Conservation (phyloP, 2,329 filamentous ascomycete genomes). For the Myrmaecium sp. region DNA sequence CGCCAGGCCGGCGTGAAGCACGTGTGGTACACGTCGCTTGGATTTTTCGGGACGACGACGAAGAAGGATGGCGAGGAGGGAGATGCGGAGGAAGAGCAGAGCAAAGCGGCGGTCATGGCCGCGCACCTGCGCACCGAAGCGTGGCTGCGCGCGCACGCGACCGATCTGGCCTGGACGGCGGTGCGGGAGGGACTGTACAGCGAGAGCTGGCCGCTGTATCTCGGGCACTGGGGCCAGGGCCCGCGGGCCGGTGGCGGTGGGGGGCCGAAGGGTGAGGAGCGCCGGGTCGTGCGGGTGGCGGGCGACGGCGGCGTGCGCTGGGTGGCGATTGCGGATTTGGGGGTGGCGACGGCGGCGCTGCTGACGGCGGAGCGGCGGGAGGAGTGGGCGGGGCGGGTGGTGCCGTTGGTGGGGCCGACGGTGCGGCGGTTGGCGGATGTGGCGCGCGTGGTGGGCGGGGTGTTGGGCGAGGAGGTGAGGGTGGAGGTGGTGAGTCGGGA, state of each 20-base stretch:
- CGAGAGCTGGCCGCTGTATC: conserved; percentile 31
- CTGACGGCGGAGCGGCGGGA: conserved; percentile 14
- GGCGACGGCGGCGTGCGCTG: conserved; percentile 27
- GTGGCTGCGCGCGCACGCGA: conserved; percentile 16
- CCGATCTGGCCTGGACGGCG: conserved; percentile 17
- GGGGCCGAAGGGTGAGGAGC: conserved; percentile 15
- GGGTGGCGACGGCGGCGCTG: conserved; percentile 24
- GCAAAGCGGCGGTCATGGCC: conserved; percentile 26
- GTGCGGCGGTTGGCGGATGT: conserved; percentile 14
- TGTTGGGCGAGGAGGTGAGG: conserved; percentile 13
- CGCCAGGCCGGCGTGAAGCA: conserved; percentile 24
- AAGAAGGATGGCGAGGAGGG: no score
- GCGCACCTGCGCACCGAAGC: conserved; percentile 29
- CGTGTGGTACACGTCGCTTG: conserved; percentile 30
- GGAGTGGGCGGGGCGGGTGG: conserved; percentile 16
- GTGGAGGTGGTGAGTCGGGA: conserved; percentile 20
- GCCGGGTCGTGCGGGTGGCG: conserved; percentile 21
- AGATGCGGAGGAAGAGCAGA: conserved; percentile 18
- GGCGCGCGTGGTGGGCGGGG: conserved; percentile 13
- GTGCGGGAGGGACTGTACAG: conserved; percentile 29
- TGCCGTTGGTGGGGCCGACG: conserved; percentile 20
- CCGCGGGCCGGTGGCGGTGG: no score
- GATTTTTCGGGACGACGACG: no score
- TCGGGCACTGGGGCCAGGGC: conserved; percentile 24
- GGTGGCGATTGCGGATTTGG: conserved; percentile 28